These are phyloP conservation scores for Triglochin maritima DNA, from an alignment of 106 monocot genomes.

Conservation along the genomic window DNA sequence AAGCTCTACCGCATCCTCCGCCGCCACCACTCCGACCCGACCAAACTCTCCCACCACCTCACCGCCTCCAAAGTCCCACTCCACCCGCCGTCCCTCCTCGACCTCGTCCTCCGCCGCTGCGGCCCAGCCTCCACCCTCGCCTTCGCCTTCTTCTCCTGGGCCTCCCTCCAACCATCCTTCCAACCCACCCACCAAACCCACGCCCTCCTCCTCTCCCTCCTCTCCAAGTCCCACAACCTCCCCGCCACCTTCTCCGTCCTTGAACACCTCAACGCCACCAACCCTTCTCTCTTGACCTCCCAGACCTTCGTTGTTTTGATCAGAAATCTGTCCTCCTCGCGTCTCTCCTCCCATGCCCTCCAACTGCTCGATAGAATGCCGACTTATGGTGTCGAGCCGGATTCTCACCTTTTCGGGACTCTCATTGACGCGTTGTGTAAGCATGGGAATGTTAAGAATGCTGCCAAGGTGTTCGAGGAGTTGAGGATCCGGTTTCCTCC, in stretches of 20 bases:
- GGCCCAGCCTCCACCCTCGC: slow-evolving; percentile 43
- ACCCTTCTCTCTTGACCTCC: slow-evolving; percentile 33
- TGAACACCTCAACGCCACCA: slow-evolving; percentile 33
- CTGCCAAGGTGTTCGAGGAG: slow-evolving; percentile 68
- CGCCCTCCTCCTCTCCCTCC: slow-evolving; percentile 26
- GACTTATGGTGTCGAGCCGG: slow-evolving; percentile 28
- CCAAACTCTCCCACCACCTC: slow-evolving; percentile 38
- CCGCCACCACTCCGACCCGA: slow-evolving; percentile 37
- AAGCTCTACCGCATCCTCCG: slow-evolving; percentile 69
- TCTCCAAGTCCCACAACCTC: slow-evolving; percentile 41
- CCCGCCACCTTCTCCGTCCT: slow-evolving; percentile 49
- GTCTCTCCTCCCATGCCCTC: slow-evolving; percentile 46
- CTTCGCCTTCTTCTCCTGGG: slow-evolving; percentile 59
- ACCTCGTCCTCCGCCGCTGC: slow-evolving; percentile 43
- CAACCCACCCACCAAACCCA: slow-evolving; percentile 26
- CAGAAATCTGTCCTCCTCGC: slow-evolving; percentile 52
- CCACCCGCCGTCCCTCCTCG: slow-evolving; percentile 52
- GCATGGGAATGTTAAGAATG: slow-evolving; percentile 57
- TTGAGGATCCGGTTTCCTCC: slow-evolving; percentile 54
- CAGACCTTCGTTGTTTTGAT: slow-evolving; percentile 63
- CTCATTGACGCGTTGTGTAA: slow-evolving; percentile 87
- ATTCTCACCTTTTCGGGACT: slow-evolving; percentile 52
- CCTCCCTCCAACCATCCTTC: slow-evolving; percentile 30
- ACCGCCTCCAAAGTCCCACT: slow-evolving; percentile 25
- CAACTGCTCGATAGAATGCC: slow-evolving; percentile 80